Base-by-base conservation (phyloP, 177 flowering plant species). In the Vitis hybrid region DNA sequence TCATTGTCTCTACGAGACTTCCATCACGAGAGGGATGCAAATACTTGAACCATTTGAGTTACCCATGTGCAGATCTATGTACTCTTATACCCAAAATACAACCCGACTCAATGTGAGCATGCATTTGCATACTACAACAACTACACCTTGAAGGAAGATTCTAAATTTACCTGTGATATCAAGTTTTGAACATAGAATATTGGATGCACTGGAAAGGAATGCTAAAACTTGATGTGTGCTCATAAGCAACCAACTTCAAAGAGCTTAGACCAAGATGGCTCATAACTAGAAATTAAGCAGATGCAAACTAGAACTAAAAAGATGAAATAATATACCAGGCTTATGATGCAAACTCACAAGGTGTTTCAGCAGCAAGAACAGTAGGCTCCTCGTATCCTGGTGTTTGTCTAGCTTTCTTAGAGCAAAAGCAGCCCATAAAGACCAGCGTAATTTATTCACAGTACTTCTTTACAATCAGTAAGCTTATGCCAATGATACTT, bases 351-450 rank as follows among this genome's bases (percentile, higher is more conserved):
- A 65, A 80, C 88, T 83, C 70, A 87, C 91, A 87, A 65, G 89
- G 84, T 61, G 98, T 92, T 83, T 85, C 93, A 65, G 94, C 69
- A 65, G 96, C 88, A 78, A 92, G 98, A 74, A 88, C 70, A 13
- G 81, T 72, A 49, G 94, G 91, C 29, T 88, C 89, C 79, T 92
- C 98, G 31, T 85, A 88, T 34, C 94, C 94, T 50, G 85, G 92
- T 13, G 80, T 54, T 8, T 68, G 61, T 57, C 61, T 78, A 49
- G 58, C 56, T 52, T 57, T 79, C 84, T 86, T 90, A 4, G 90
- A 84, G 63, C 12, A 31, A 74, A 69, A 51, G 80, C 97, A 90
- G 65, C 90, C 90, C 90, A 86, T 86, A 16, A 18, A 51, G 55
- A 15, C 16, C 48, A 39, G 11, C n/a, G 22, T 48, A 26, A 16